A percentile compares a stretch with the other conserved stretches of the same genome.
Evolutionary conservation across 2,329 filamentous ascomycete genomes (phyloP).

Genomic region (Penicillium fuscoglaucum): DNA sequence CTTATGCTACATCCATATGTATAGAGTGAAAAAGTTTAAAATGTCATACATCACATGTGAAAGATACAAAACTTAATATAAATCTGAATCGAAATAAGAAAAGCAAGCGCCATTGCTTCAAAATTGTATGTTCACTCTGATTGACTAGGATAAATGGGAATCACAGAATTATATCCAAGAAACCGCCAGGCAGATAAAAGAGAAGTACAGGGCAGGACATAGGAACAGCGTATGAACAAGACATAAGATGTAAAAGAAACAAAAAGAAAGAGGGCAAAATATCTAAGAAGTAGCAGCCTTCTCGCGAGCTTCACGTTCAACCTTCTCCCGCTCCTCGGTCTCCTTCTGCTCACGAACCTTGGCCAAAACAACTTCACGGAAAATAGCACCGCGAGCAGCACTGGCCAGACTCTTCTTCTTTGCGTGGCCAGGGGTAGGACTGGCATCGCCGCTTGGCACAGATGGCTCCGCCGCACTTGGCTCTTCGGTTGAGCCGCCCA

Average conservation of each 20-base stretch:
- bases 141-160: constrained; percentile 30
- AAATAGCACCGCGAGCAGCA: constrained; percentile 70
- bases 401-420: constrained; percentile 58
- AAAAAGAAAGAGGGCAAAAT: background rate
- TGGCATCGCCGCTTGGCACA: constrained; percentile 25
- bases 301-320: constrained; percentile 59
- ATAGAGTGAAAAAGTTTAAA: no score
- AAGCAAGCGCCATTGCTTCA: background rate
- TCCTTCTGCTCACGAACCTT: constrained; percentile 93
- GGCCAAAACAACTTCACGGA: constrained; percentile 89
- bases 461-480: constrained; percentile 14
- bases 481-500: constrained; percentile 57
- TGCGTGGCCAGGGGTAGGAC: constrained; percentile 22
- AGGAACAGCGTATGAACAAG: constrained; percentile 10
- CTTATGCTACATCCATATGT: no score
- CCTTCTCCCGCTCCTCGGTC: constrained; percentile 71
- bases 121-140: constrained; percentile 9
- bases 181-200: constrained; percentile 14
- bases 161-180: constrained; percentile 36
- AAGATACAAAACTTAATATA: no score
- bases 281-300: constrained; percentile 32
- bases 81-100: background rate
- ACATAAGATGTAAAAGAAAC: constrained; percentile 6
- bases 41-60: no score
- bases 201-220: constrained; percentile 16